Base-by-base conservation (phyloP, 306 rosid species). In the Prunus fruticosa region DNA sequence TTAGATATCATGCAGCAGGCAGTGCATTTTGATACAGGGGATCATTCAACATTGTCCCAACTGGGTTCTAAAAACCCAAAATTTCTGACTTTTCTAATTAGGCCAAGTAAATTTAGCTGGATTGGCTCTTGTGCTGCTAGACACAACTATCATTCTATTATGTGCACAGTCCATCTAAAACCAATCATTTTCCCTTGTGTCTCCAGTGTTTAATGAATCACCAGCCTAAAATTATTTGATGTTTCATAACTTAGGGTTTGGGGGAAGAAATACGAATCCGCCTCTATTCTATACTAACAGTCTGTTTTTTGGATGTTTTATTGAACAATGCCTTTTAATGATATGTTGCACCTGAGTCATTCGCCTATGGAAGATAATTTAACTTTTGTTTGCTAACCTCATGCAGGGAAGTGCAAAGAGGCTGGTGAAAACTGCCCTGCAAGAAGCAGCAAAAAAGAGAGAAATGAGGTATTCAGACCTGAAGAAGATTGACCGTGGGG, bases 401-500 rank as follows among this genome's bases (percentile, higher is more conserved):
- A 71, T 87, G 83, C 97, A 95, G 99, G 99, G 99, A 84, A 95
- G 90, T 81, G 99, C 99, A 69, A 89, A 81, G 86, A 86, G 91
- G 84, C 83, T 95, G 85, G 91, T 95, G 81, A 95, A 88, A 88
- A 71, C 85, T 30, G 98, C 98, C 4, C 86, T 93, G 38, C 96
- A 89, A 78, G 86, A 87, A 87, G 97, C 98, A 8, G 98, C 99
- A 25, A 90, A 92, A 89, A 95, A 95, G 89, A 95, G 99, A 85
- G 99, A 95, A 83, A 95, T 95, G 99, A 91, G 99, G 81, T 95
- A 92, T 76, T 92, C 99, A 16, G 99, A 95, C 86, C 76, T 95
- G 81, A 95, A 91, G 87, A 95, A 89, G 89, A 95, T 95, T 3
- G 99, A 92, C 52, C 89, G 99, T 0, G 99, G 99, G 8, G 99